These are phyloP conservation scores for Cryomyces antarcticus DNA, from an alignment of 495 filamentous ascomycete species.

Conservation along the genomic window DNA sequence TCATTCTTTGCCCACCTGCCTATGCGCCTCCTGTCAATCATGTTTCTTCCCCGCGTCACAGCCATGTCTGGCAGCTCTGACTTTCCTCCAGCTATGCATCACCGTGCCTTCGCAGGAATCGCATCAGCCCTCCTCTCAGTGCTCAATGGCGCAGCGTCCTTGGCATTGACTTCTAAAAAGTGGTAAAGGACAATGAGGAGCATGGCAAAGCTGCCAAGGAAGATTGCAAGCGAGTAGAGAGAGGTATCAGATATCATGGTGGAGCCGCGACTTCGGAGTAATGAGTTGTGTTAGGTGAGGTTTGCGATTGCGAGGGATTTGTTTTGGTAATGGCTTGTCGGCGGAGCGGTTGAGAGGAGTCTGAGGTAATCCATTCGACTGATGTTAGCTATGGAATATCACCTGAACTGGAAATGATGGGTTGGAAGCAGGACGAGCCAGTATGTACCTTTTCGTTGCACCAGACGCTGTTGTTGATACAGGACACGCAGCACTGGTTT, in stretches of 20 bases:
- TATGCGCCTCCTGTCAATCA: no score
- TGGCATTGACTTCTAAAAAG: constrained; percentile 87
- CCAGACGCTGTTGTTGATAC: no score
- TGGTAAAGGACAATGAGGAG: constrained; percentile 89
- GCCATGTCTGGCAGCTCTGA: background rate
- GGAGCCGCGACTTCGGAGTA: constrained; percentile 19
- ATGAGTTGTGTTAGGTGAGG: background rate
- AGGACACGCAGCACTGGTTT: no score
- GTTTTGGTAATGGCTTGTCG: background rate
- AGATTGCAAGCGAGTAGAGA: constrained; percentile 54
- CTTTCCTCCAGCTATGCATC: background rate
- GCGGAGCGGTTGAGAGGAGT: background rate
- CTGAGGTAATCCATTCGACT: no score
- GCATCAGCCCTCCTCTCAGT: constrained; percentile 16
- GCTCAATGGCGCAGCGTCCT: constrained; percentile 25
- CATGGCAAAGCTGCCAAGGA: constrained; percentile 82
- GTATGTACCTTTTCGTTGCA: no score
- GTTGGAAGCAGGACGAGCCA: no score
- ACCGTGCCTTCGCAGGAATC: constrained; percentile 3
- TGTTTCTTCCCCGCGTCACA: no score
- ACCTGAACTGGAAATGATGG: no score
- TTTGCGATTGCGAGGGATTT: background rate
- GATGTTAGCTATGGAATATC: no score
- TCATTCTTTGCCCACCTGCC: no score
- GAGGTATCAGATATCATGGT: constrained; percentile 25